Evolutionary conservation across 225 moss, liverwort and hornwort genomes (phyloP), one percentile per base, ranked within the genome.

Genomic region (Sphagnum tenellum): DNA sequence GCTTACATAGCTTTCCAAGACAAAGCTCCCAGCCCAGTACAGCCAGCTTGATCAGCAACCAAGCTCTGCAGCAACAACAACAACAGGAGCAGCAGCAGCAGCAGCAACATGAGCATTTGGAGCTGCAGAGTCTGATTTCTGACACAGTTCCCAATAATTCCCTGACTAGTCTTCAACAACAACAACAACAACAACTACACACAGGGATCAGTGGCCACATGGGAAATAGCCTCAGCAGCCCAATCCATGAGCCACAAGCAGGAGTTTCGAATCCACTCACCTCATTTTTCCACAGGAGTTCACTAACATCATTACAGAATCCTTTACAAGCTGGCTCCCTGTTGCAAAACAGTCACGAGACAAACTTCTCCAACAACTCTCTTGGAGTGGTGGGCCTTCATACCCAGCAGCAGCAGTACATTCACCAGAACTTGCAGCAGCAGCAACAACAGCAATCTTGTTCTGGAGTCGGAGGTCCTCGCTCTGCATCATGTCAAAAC

Each of bases 121-220:
- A 87, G 62, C 78, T 95, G 47, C 87, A 91, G 61, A 81, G 73
- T 70, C 86, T 91, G 66, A 76, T 89, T 47, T 73, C 86, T 47
- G 94, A 91, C 59, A 77, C 86, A 48, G 77, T 77, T 64, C 77
- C 85, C 10, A 77, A 52, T 9, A 52, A 73, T 49, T 76, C 83
- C n/a, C 74, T 94, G 14, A 81, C 86, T 68, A 79, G 81, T 44
- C 71, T 95, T 66, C 94, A 95, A 71, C 94, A 91, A 77, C 94
- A 95, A 76, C 78, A 91, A 47, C 87, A 86, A 8, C 29, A 29
- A 29, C 29, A 29, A 29, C 29, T 29, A 29, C 29, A 29, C 29
- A 29, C 29, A 29, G 29, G 29, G 29, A 89, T 86, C 3, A 69
- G 77, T 4, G 73, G 49, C 52, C 76, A 79, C 64, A 73, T 55